phyloP scores from a whole-genome alignment of 106 monocot species.

The Platanthera guangdongensis region DNA sequence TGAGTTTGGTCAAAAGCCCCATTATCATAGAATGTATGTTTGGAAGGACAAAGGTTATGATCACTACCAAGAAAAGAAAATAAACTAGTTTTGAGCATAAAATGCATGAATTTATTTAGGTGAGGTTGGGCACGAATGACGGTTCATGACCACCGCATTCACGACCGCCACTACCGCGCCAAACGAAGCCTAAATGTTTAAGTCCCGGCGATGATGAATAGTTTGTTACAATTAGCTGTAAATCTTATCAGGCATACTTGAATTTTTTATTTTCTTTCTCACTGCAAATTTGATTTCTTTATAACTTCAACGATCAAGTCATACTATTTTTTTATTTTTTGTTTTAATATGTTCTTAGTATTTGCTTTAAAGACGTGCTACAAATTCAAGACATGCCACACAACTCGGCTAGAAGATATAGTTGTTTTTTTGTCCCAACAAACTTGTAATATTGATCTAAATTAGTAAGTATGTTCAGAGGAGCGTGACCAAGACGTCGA shows the following conservation, averaged over 20 bases:
- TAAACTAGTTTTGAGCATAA: no score
- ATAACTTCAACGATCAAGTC: background rate
- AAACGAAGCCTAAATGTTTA: no score
- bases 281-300: background rate
- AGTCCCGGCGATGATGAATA: background rate
- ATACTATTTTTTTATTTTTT: background rate
- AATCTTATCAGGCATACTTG: background rate
- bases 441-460: background rate
- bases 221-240: background rate
- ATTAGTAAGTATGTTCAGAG: no score
- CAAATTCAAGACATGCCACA: background rate
- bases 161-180: no score
- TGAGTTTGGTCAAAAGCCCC: no score
- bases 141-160: no score
- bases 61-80: no score
- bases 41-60: background rate
- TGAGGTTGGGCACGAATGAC: no score
- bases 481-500: no score
- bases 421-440: background rate
- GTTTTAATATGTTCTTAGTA: background rate
- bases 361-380: background rate
- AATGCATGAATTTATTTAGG: no score
- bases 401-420: background rate
- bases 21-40: no score
- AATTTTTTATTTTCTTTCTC: background rate